A percentile compares a stretch with the other conserved stretches of the same genome.
Conservation (phyloP, 306 rosid species). For the Prunus mira region DNA sequence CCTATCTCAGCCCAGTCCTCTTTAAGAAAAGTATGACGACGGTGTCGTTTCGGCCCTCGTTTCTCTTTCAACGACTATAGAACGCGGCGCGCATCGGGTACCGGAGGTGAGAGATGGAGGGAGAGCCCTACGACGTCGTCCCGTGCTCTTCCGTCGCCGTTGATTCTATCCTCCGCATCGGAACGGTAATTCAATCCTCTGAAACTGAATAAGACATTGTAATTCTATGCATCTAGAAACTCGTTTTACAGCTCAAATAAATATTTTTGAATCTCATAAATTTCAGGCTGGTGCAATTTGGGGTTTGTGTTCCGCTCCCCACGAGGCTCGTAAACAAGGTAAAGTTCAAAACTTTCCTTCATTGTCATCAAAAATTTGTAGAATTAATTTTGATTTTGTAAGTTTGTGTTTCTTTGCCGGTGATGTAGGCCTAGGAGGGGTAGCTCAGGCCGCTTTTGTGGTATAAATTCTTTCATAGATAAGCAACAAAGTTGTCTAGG, state of each 20-base stretch:
- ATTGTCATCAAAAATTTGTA: background rate
- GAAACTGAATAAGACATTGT: background rate
- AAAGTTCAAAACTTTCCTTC: background rate
- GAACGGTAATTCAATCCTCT: conserved; percentile 41
- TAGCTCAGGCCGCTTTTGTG: conserved; percentile 60
- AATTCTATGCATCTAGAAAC: background rate
- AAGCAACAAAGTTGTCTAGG: background rate
- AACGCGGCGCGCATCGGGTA: background rate
- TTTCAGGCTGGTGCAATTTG: conserved; percentile 90
- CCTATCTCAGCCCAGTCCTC: background rate
- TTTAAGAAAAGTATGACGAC: background rate
- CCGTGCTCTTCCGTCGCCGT: conserved; percentile 74
- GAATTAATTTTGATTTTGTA: background rate
- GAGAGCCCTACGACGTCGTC: conserved; percentile 37
- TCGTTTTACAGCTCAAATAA: background rate
- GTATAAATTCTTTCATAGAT: conserved; percentile 27
- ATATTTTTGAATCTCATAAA: background rate
- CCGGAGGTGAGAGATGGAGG: conserved; percentile 42
- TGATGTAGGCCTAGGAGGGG: conserved; percentile 60
- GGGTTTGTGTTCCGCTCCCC: conserved; percentile 79
- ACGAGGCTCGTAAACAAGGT: conserved; percentile 67
- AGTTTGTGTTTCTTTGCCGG: background rate
- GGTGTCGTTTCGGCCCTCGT: background rate
- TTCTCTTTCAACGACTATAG: background rate
- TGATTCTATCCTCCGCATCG: conserved; percentile 53